phyloP scores from a whole-genome alignment of 805 yeast species.

The Citeromyces nyonsensis region DNA sequence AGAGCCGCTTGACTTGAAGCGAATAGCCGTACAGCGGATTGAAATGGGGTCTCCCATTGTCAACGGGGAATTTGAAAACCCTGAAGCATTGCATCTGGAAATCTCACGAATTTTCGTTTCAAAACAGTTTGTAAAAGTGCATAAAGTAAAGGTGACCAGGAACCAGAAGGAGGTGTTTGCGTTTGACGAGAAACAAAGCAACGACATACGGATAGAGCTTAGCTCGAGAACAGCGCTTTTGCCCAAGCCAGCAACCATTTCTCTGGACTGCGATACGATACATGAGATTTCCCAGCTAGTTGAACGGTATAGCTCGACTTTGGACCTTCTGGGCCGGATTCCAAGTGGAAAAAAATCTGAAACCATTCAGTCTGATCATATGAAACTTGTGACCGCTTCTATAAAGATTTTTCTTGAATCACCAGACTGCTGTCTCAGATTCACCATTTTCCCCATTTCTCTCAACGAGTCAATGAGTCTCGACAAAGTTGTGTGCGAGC shows the following conservation, averaged over 20 bases:
- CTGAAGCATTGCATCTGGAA: no score
- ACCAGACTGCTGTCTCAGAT: constrained; percentile 1
- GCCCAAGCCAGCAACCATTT: constrained; percentile 9
- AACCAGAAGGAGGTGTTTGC: constrained; percentile 7
- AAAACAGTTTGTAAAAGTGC: no score
- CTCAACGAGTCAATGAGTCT: constrained; percentile 15
- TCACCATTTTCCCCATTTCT: constrained; percentile 29
- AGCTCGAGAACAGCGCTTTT: not conserved
- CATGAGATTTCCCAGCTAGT: no score
- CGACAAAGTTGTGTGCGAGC: constrained; percentile 14
- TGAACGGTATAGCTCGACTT: no score
- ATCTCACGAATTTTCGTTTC: no score
- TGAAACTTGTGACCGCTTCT: constrained; percentile 8
- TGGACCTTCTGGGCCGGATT: no score
- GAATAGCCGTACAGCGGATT: constrained; percentile 15
- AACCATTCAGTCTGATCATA: constrained; percentile 9
- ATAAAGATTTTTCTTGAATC: constrained; percentile 12
- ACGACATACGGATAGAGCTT: no score
- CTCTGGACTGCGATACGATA: no score
- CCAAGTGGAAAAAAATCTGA: not conserved
- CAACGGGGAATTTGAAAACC: not conserved
- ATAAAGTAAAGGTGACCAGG: constrained; percentile 4
- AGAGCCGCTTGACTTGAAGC: constrained; percentile 9
- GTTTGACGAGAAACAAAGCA: constrained; percentile 12
- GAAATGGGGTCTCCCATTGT: not conserved